Conservation (phyloP, 2,329 filamentous ascomycete species). For the Monilinia aucupariae region DNA sequence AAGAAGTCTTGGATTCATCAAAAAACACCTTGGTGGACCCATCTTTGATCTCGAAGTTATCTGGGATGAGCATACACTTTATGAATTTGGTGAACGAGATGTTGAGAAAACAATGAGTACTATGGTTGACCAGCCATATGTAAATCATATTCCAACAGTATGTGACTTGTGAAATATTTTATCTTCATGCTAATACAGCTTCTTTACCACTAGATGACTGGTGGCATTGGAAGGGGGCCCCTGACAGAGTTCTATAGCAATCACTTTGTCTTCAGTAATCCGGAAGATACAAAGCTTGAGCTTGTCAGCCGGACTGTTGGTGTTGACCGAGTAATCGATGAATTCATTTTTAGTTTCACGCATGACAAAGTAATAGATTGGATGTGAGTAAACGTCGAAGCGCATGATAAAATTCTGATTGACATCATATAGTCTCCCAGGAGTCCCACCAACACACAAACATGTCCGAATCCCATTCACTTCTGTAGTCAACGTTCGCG, state of each 20-base stretch:
- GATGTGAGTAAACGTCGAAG: conserved; percentile 47
- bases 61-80: conserved; percentile 73
- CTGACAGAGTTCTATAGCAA: conserved; percentile 65
- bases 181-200: neutral
- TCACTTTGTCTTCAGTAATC: conserved; percentile 71
- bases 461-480: conserved; percentile 57
- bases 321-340: conserved; percentile 65
- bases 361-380: conserved; percentile 61
- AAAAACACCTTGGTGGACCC: conserved; percentile 56
- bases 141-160: conserved; percentile 69
- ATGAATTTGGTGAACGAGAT: conserved; percentile 63
- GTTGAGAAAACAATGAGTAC: conserved; percentile 72
- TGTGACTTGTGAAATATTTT: conserved; percentile 27
- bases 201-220: conserved; percentile 38
- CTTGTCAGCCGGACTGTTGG: conserved; percentile 68
- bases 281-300: conserved; percentile 60
- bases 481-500: conserved; percentile 60
- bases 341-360: conserved; percentile 61
- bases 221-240: conserved; percentile 59
- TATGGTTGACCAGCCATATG: conserved; percentile 75
- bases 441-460: conserved; percentile 52
- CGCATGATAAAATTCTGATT: neutral
- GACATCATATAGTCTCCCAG: conserved; percentile 43
- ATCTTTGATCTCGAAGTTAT: conserved; percentile 70
- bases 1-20: conserved; percentile 59